Conservation (phyloP, 345 rosid species). For the Carallia brachiata region DNA sequence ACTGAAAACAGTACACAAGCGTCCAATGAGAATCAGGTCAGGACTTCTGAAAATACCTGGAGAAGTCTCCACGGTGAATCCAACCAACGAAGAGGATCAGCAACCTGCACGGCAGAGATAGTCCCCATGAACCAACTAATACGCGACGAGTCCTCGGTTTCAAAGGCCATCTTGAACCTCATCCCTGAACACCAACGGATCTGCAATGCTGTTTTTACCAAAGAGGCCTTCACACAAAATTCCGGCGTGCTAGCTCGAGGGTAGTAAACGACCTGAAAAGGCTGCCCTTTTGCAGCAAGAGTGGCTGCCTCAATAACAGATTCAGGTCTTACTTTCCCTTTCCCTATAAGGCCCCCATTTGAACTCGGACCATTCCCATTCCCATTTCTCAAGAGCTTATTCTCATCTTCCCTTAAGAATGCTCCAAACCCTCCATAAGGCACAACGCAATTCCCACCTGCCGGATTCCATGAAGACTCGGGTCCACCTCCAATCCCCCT, state of each 20-base stretch:
- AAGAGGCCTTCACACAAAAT: conserved; percentile 31
- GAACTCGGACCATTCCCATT: conserved; percentile 13
- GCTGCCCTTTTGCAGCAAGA: conserved; percentile 23
- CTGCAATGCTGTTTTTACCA: conserved; percentile 26
- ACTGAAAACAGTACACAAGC: too few relatives aligned
- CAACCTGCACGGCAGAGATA: conserved; percentile 41
- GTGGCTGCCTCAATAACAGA: conserved; percentile 25
- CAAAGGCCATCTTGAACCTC: conserved; percentile 34
- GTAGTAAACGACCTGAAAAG: conserved; percentile 29
- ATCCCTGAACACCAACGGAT: conserved; percentile 35
- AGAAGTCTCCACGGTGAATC: conserved; percentile 93
- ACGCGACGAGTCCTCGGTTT: conserved; percentile 29
- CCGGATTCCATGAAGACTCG: conserved; percentile 41
- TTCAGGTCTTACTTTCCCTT: conserved; percentile 21
- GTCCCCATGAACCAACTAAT: conserved; percentile 36
- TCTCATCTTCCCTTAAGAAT: conserved; percentile 57
- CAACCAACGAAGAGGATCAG: conserved; percentile 80
- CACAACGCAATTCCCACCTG: conserved; percentile 39
- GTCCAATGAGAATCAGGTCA: not conserved
- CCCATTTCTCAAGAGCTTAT: conserved; percentile 39
- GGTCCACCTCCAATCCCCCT: conserved; percentile 47
- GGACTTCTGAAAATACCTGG: conserved; percentile 47
- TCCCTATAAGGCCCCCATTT: conserved; percentile 27
- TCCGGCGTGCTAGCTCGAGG: conserved; percentile 29
- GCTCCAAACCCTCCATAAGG: conserved; percentile 55